Base-by-base conservation (phyloP, 306 rosid genomes). In the Spatholobus suberectus region DNA sequence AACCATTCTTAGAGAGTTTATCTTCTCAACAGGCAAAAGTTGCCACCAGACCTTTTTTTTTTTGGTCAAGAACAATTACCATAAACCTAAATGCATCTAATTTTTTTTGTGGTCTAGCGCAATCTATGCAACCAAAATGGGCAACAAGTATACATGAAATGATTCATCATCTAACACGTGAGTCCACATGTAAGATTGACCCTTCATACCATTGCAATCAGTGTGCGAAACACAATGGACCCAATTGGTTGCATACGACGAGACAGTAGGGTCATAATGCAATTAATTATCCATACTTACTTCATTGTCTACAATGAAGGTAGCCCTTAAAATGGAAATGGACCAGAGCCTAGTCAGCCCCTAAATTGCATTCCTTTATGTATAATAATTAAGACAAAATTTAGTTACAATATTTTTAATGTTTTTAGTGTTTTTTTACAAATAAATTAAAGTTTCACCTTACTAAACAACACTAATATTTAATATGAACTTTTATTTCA, bases 101-200 rank as follows among this genome's bases (percentile, higher is more conserved):
- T 38, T 34, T n/a, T 20, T 59, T 8, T 32, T 0, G 73, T 73
- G 90, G 89, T 83, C 65, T 63, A 90, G 27, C 83, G 84, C 79
- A 86, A 77, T 73, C 49, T 63, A 27, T 61, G 66, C 41, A 41
- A 68, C 21, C 57, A 66, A 62, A 73, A 70, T 44, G 89, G 93
- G 83, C 82, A 88, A 61, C 70, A 79, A 17, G 54, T 5, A 37
- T 1, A 13, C 18, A 49, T 20, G 5, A 6, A n/a, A 40, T 76
- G 77, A 86, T 87, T 78, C 80, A 75, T 63, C 72, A 79, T 46
- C 44, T 23, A 80, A 67, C 85, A 75, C 24, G 81, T 8, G 80
- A 82, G 84, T 86, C 87, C 89, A 85, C 89, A 70, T 78, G 74
- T 23, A 65, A 72, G 73, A 75, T 58, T 49, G 87, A 81, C 77